Evolutionary conservation across 2,329 filamentous ascomycete genomes (phyloP), one percentile per base, ranked within the genome.

Genomic region (Delphinella strobiligena): DNA sequence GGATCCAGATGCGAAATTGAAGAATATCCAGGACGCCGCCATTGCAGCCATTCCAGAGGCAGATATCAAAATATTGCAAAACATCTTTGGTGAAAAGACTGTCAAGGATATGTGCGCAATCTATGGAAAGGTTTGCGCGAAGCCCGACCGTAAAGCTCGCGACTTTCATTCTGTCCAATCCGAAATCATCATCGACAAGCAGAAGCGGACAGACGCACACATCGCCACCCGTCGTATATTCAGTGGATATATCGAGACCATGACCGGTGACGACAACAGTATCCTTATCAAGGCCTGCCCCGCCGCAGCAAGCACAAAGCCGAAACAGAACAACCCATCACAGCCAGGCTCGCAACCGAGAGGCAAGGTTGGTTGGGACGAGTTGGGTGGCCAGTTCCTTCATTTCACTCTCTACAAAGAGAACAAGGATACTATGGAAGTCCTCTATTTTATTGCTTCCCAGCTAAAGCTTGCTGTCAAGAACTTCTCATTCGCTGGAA

Each of bases 361-460:
- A 36, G 61, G 64, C 33, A 72, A 70, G 49, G 51, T 73, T 27
- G 67, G 64, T 38, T 82, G 78, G 78, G 64, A 75, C 38, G 77
- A 82, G 47, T 64, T 79, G 31, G 78, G 71, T n/a, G 85, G 82
- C 14, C 80, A 87, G 36, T 91, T 85, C 58, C 66, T 94, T 11
- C 87, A 94, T 59, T 93, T 94, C 58, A 89, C 84, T 0, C 69
- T 95, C 37, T 93, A 89, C 73, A 95, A 95, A 63, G 88, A 94
- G 63, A 95, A 95, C 63, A 88, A 89, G 55, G 88, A 95, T 56
- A 95, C 88, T 1, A 93, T 94, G 83, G 88, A 95, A 51, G 80
- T 85, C 0, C 70, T 93, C 38, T 80, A 76, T 38, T 84, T 82
- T 52, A 72, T 95, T 31, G 75, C 80, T 1, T 80, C 80, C 32